Base-by-base conservation (phyloP, 2,329 filamentous ascomycete genomes). In the Pyrenophora tritici-repentis region DNA sequence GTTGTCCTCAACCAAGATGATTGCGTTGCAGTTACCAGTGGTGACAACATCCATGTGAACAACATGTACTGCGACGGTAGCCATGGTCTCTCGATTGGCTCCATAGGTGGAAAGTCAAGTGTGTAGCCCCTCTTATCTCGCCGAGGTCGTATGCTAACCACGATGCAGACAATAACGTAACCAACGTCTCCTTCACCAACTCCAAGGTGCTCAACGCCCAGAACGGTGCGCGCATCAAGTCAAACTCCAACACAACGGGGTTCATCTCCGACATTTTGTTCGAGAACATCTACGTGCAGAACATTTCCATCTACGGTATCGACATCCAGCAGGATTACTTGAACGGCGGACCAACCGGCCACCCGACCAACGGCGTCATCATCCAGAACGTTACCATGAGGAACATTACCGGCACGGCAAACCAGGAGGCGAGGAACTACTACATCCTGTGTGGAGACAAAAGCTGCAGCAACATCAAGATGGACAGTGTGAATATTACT, bases 151-250 rank as follows among this genome's bases (percentile, higher is more conserved):
- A n/a, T n/a, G n/a, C n/a, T 29, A 38, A 38, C 29, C 3, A 7
- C 6, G 8, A 16, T 4, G 6, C 16, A 56, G 55, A 83, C 68
- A 64, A 62, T 44, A 53, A 49, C 34, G 59, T 64, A 7, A 58
- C 51, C 22, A 55, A 56, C 44, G 47, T 86, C 13, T 73, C 67
- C 17, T 80, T 86, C 61, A 61, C 71, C 7, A 73, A 77, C 53
- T 79, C 75, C 2, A 73, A 69, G 3, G 73, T 85, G 41, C 71
- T 63, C 41, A 71, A 83, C 62, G 81, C 79, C 2, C 62, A 76
- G 33, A 82, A 83, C 62, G 82, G 80, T 40, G 73, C 81, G 41
- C 81, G 82, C 49, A 78, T 85, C 68, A 85, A 85, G 72, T 79
- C 78, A 4, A 77, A 78, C 29, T 75, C 70, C 24, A 76, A 73